phyloP scores from a whole-genome alignment of 805 yeast species.

The Tetrapisispora arboricola region DNA sequence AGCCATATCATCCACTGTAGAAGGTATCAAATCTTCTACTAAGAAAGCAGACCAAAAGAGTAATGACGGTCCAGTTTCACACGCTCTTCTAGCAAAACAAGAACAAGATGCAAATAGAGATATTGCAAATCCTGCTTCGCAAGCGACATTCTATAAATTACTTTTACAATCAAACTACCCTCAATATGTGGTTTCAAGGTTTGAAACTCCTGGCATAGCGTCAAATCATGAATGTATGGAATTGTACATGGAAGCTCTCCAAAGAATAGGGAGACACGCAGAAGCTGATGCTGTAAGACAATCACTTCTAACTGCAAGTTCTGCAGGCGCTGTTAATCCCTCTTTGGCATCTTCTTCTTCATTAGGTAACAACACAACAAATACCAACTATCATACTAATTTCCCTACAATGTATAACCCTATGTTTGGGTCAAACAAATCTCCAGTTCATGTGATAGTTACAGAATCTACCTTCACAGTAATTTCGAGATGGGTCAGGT shows the following conservation, averaged over 20 bases:
- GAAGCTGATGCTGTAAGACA: constrained; percentile 64
- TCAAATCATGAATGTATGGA: constrained; percentile 67
- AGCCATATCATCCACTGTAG: constrained; percentile 1
- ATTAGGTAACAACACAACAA: constrained; percentile 8
- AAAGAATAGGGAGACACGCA: constrained; percentile 61
- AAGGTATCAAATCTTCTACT: constrained; percentile 1
- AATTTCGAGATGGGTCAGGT: constrained; percentile 77
- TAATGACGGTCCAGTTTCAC: constrained; percentile 15
- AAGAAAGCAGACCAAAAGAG: background rate
- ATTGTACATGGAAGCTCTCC: constrained; percentile 72
- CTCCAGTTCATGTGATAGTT: constrained; percentile 90
- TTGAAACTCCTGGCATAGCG: constrained; percentile 90
- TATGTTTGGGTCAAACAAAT: constrained; percentile 51
- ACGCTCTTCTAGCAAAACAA: constrained; percentile 42
- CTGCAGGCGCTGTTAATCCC: constrained; percentile 28
- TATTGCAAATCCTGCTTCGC: constrained; percentile 55
- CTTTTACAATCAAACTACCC: constrained; percentile 78
- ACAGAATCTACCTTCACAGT: constrained; percentile 75
- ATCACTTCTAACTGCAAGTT: constrained; percentile 32
- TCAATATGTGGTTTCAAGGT: constrained; percentile 91
- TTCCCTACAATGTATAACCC: constrained; percentile 27
- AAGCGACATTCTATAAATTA: constrained; percentile 73
- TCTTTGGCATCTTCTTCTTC: constrained; percentile 21
- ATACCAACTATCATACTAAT: constrained; percentile 14
- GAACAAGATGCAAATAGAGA: constrained; percentile 85